Evolutionary conservation across 768 basidiomycete genomes (phyloP).

Genomic region (Scleroderma citrinum): DNA sequence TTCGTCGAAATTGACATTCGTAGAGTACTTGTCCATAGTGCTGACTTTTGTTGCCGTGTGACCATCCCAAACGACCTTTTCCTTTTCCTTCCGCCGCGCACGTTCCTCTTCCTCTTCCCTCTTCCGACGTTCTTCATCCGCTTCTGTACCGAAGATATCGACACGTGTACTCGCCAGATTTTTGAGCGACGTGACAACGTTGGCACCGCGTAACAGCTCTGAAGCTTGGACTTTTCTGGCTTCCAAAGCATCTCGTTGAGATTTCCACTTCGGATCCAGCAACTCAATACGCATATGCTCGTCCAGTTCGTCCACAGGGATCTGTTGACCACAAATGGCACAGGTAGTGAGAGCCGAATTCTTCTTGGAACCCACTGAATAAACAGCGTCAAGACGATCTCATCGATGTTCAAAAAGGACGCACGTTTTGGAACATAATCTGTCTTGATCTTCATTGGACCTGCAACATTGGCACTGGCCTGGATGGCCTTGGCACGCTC

Average conservation of each 20-base stretch:
- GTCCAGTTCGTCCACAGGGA: slow-evolving; percentile 90
- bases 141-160: slow-evolving; percentile 94
- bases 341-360: slow-evolving; percentile 77
- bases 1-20: slow-evolving; percentile 91
- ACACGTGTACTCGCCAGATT: slow-evolving; percentile 93
- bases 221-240: slow-evolving; percentile 85
- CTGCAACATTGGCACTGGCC: slow-evolving; percentile 67
- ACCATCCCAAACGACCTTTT: slow-evolving; percentile 98
- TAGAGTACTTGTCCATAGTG: slow-evolving; percentile 90
- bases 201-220: slow-evolving; percentile 84
- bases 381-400: slow-evolving; percentile 6
- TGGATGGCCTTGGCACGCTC: slow-evolving; percentile 78
- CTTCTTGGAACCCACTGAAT: slow-evolving; percentile 56
- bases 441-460: slow-evolving; percentile 90
- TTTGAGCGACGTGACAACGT: slow-evolving; percentile 89
- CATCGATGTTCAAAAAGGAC: slow-evolving; percentile 25
- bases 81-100: slow-evolving; percentile 77
- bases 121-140: slow-evolving; percentile 85
- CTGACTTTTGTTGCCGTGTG: slow-evolving; percentile 91
- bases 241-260: slow-evolving; percentile 85
- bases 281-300: slow-evolving; percentile 99
- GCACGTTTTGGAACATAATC: slow-evolving; percentile 93
- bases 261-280: slow-evolving; percentile 97
- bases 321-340: slow-evolving; percentile 91
- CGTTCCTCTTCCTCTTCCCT: slow-evolving; percentile 83